These are phyloP conservation scores for Hippophae gyantsensis DNA, from an alignment of 306 rosid genomes.

Conservation along the genomic window DNA sequence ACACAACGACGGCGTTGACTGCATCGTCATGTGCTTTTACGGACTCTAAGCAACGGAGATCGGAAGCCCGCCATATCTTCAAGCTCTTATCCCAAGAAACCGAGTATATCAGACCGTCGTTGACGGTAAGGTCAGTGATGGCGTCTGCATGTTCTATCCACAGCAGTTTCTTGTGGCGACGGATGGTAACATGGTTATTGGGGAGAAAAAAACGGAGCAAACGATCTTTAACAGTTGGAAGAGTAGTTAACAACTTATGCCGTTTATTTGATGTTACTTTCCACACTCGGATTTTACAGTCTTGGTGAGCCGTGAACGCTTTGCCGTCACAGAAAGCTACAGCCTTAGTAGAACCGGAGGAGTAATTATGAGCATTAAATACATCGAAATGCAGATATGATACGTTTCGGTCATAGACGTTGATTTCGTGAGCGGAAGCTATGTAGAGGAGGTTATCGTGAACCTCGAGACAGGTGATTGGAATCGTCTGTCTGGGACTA, in stretches of 20 bases:
- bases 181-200: conserved; percentile 50
- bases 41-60: conserved; percentile 64
- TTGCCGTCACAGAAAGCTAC: conserved; percentile 32
- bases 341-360: conserved; percentile 69
- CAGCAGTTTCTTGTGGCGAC: conserved; percentile 62
- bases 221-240: conserved; percentile 71
- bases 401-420: conserved; percentile 49
- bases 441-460: conserved; percentile 49
- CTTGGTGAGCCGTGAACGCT: conserved; percentile 71
- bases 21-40: conserved; percentile 84
- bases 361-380: conserved; percentile 27
- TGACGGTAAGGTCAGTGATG: conserved; percentile 53
- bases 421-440: conserved; percentile 50
- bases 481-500: conserved; percentile 22
- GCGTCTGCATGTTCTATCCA: conserved; percentile 93
- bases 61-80: conserved; percentile 63
- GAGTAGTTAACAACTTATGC: conserved; percentile 33
- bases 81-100: conserved; percentile 85
- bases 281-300: conserved; percentile 78
- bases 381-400: conserved; percentile 18
- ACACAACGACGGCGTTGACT: conserved; percentile 65
- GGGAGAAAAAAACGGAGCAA: conserved; percentile 58
- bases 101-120: conserved; percentile 51
- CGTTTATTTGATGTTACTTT: conserved; percentile 4
- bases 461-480: conserved; percentile 57